Conservation (phyloP, 371 early-diverging fungal genomes). For the Chytridium lagenaria region DNA sequence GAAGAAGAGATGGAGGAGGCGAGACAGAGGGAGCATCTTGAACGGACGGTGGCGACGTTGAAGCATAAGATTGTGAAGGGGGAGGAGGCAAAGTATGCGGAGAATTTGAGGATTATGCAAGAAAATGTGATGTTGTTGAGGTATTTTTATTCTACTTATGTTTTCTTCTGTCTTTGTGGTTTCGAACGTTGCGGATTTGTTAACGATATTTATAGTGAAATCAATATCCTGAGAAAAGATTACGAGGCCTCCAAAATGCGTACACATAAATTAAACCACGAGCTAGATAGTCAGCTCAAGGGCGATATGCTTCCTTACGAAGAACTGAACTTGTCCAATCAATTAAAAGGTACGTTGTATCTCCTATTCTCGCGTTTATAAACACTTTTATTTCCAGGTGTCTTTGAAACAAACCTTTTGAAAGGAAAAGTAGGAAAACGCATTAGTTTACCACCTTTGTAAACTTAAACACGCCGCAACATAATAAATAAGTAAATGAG, state of each 20-base stretch:
- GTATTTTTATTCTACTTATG: constrained; percentile 22
- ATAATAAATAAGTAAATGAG: no score
- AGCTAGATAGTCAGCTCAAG: constrained; percentile 13
- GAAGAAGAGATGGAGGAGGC: constrained; percentile 41
- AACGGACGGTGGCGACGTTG: constrained; percentile 46
- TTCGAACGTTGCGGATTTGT: background rate
- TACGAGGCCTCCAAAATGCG: constrained; percentile 34
- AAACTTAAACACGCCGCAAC: no score
- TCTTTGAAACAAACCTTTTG: background rate
- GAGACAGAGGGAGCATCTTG: constrained; percentile 51
- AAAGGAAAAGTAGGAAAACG: background rate
- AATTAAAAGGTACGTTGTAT: background rate
- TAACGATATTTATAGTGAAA: constrained; percentile 29
- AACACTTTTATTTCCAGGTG: background rate
- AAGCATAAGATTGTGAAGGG: constrained; percentile 41
- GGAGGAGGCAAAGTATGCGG: constrained; percentile 37
- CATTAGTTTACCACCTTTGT: background rate
- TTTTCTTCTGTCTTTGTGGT: background rate
- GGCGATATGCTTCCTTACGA: constrained; percentile 1
- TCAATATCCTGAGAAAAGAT: constrained; percentile 44
- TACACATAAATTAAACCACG: constrained; percentile 13
- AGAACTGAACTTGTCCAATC: background rate
- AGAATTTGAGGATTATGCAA: constrained; percentile 46
- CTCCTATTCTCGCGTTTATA: background rate
- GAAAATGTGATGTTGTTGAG: constrained; percentile 48